Conservation (phyloP, 176 grass and related monocot genomes). For the Aegilops bicornis region DNA sequence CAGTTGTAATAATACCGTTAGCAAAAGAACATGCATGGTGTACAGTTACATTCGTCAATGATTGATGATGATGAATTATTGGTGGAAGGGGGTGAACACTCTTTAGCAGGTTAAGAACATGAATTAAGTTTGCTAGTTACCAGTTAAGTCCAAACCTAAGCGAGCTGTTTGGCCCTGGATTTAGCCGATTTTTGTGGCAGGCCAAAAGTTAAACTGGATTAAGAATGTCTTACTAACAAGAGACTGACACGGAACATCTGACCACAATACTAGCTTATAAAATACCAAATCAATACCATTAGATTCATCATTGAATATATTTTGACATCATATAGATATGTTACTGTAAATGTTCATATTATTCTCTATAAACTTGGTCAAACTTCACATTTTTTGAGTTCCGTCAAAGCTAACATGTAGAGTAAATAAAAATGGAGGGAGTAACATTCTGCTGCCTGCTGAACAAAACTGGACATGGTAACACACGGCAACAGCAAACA, state of each 20-base stretch:
- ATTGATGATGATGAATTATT: neutral
- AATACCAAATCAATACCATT: no score
- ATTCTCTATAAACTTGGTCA: no score
- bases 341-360: no score
- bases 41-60: neutral
- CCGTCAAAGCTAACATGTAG: no score
- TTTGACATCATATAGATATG: no score
- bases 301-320: no score
- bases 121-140: neutral
- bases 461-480: conserved; percentile 15
- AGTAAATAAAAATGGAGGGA: no score
- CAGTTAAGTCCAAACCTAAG: neutral
- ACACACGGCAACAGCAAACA: neutral
- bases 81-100: neutral
- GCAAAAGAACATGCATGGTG: neutral
- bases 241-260: conserved; percentile 6
- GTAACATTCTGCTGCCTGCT: neutral
- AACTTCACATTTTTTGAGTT: no score
- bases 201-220: conserved; percentile 1
- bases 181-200: conserved; percentile 3
- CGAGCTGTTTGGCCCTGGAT: neutral
- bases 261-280: neutral
- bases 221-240: neutral
- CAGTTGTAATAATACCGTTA: conserved; percentile 6
- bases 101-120: neutral